Base-by-base conservation (phyloP, 345 rosid genomes). In the Boechera stricta region DNA sequence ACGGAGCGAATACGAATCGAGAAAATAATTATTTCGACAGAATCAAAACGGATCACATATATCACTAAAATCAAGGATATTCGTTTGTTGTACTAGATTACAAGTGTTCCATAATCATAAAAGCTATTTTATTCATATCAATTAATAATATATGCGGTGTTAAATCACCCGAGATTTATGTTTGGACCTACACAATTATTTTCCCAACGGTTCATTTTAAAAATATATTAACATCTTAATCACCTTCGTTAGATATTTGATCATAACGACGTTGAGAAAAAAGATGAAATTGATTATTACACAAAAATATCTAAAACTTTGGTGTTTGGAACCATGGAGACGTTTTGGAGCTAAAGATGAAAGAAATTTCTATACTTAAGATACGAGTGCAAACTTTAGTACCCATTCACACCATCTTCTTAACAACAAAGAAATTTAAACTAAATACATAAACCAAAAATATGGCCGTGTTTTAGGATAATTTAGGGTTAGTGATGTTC, bases 11-110 rank as follows among this genome's bases (percentile, higher is more conserved):
- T 21, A 21, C 1, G 24, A 21, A 21, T 21, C 24, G 24, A 21
- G 24, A 21, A 21, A 21, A 21, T 21, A 21, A 21, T 21, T 21
- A 21, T 21, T 21, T 1, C 24, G 24, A 21, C 24, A 21, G 24
- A 21, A 21, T 21, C 16, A 21, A 21, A 21, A 21, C 21, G 24
- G 24, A 21, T 21, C 1, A 21, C 24, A 21, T 0, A 21, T 21
- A 21, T 21, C 24, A 21, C 24, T 21, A 21, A 21, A 21, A 1
- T 21, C 24, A 21, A 21, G 1, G 24, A 21, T 21, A 21, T 21
- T 1, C 62, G 79, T 60, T 67, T 21, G 71, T 41, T 64, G 71
- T 57, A 42, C 47, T 57, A 70, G 12, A 58, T 55, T 56, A 57
- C 66, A 58, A 58, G 42, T 58, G 55, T 71, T 56, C 15, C 32